These are phyloP conservation scores for Jatropha podagrica DNA, from an alignment of 441 rosid genomes.

Conservation along the genomic window DNA sequence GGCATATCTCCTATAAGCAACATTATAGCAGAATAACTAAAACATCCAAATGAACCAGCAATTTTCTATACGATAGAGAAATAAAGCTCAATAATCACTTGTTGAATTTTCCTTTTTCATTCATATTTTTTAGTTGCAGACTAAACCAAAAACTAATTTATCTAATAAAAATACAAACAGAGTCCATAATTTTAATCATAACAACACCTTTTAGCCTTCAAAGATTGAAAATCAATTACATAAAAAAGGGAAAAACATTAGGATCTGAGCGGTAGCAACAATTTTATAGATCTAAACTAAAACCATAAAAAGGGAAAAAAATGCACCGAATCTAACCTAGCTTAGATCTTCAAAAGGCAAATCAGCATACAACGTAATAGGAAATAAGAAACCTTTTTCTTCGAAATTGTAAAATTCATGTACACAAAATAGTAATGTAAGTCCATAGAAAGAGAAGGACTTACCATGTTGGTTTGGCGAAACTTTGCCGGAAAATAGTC, in stretches of 20 bases:
- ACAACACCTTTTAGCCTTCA: not conserved
- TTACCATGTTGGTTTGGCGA: constrained; percentile 32
- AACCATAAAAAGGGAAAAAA: not conserved
- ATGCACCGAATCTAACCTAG: not conserved
- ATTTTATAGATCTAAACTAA: constrained; percentile 14
- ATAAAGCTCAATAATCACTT: not conserved
- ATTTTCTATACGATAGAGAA: not conserved
- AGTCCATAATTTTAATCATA: not conserved
- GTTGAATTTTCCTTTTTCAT: not conserved
- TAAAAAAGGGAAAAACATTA: not conserved
- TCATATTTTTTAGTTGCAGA: not conserved
- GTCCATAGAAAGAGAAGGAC: constrained; percentile 2
- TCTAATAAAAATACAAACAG: not conserved
- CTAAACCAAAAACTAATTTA: not conserved
- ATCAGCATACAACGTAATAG: not conserved
- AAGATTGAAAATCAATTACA: not conserved
- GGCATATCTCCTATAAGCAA: constrained; percentile 56
- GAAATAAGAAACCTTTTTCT: not conserved
- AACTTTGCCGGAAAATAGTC: constrained; percentile 12
- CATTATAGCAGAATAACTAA: not conserved
- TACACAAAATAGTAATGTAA: not conserved
- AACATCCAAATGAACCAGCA: not conserved
- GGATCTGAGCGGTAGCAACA: constrained; percentile 6
- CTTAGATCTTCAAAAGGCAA: constrained; percentile 4
- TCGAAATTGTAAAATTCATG: not conserved